phyloP scores from a whole-genome alignment of 2,329 filamentous ascomycete genomes.

The Nigrospora sphaerica region DNA sequence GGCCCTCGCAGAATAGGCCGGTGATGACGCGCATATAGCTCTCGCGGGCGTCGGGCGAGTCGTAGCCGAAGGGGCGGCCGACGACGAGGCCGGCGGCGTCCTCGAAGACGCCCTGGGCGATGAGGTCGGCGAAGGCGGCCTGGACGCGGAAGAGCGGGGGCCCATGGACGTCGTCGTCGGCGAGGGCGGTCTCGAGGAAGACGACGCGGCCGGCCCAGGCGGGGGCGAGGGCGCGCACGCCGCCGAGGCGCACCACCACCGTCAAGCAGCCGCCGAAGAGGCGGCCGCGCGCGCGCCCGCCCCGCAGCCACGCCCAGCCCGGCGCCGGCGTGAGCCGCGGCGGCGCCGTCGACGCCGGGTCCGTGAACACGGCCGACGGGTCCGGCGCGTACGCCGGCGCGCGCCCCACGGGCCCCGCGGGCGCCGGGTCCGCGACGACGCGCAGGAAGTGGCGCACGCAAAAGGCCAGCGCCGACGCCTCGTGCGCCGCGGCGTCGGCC shows the following conservation, averaged over 20 bases:
- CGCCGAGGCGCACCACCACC: conserved; percentile 28
- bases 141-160: conserved; percentile 21
- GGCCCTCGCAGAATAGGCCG: conserved; percentile 26
- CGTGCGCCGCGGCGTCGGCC: conserved; percentile 13
- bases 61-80: conserved; percentile 33
- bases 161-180: conserved; percentile 17
- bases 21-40: conserved; percentile 22
- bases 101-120: conserved; percentile 32
- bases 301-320: conserved; percentile 29
- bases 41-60: conserved; percentile 18
- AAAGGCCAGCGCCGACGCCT: conserved; percentile 21
- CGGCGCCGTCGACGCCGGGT: conserved; percentile 15
- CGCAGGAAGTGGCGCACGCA: conserved; percentile 23
- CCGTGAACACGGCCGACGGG: conserved; percentile 10
- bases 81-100: conserved; percentile 32
- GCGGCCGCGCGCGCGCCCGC: conserved; percentile 30
- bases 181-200: conserved; percentile 32
- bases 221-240: conserved; percentile 22
- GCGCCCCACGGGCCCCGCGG: conserved; percentile 23
- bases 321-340: conserved; percentile 19
- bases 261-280: conserved; percentile 35
- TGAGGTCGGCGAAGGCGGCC: conserved; percentile 30
- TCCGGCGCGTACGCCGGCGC: conserved; percentile 22
- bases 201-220: conserved; percentile 30
- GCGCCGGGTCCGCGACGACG: conserved; percentile 15